Percentiles rank a stretch among this genome's conserved stretches.
phyloP scores from a whole-genome alignment of 2,329 filamentous ascomycete genomes.

The Pseudomassariella vexata region DNA sequence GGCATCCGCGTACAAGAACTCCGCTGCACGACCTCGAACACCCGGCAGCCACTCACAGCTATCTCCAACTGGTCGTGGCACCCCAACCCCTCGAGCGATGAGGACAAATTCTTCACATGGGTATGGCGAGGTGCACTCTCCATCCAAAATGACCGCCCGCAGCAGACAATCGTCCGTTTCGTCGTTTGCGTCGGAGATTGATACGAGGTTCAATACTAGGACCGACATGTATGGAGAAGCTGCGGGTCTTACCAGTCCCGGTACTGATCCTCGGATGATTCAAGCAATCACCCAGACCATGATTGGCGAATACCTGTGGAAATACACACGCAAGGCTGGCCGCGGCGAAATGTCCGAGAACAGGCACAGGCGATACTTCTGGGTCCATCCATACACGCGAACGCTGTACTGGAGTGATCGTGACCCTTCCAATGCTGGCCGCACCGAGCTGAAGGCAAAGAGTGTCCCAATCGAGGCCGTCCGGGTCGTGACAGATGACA shows the following conservation, averaged over 20 bases:
- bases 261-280: conserved; percentile 95
- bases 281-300: conserved; percentile 98
- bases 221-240: conserved; percentile 47
- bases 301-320: conserved; percentile 99
- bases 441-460: conserved; percentile 72
- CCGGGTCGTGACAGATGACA: conserved; percentile 86
- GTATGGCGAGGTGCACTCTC: conserved; percentile 41
- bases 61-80: conserved; percentile 44
- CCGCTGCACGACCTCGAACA: conserved; percentile 50
- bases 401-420: conserved; percentile 95
- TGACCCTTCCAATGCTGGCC: conserved; percentile 76
- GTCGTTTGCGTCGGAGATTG: conserved; percentile 91
- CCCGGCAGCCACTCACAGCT: conserved; percentile 43
- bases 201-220: conserved; percentile 80
- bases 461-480: conserved; percentile 92
- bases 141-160: conserved; percentile 32
- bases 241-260: conserved; percentile 54
- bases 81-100: conserved; percentile 49
- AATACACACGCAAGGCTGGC: conserved; percentile 94
- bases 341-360: conserved; percentile 83
- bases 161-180: conserved; percentile 80
- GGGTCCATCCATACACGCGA: conserved; percentile 96
- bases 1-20: conserved; percentile 59
- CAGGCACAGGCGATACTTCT: conserved; percentile 93
- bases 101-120: conserved; percentile 43